phyloP scores from a whole-genome alignment of 768 basidiomycete species.

The Lactarius akahatsu region DNA sequence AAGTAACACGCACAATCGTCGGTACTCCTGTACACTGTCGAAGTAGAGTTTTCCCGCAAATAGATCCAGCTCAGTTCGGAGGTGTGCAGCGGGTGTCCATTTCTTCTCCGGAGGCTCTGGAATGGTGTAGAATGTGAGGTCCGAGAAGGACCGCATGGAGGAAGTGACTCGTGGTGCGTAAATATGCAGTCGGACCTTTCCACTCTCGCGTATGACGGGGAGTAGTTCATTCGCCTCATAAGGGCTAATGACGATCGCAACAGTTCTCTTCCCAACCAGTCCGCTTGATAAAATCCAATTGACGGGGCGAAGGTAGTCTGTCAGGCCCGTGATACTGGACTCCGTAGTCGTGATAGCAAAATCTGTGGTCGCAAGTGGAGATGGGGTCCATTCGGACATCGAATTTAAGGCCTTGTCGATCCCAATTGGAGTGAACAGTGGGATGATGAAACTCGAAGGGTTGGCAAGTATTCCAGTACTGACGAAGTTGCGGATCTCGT shows the following conservation, averaged over 20 bases:
- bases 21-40: not conserved
- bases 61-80: conserved; percentile 1
- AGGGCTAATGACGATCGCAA: not conserved
- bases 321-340: not conserved
- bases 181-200: conserved; percentile 17
- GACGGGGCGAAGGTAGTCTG: conserved; percentile 23
- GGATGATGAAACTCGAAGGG: not conserved
- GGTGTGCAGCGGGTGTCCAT: not conserved
- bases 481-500: not conserved
- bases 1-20: not conserved
- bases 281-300: conserved; percentile 11
- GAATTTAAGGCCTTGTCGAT: not conserved
- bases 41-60: not conserved
- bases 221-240: conserved; percentile 20
- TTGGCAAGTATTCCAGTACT: not conserved
- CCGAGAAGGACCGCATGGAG: conserved; percentile 18
- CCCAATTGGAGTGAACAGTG: not conserved
- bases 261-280: not conserved
- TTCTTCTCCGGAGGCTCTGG: not conserved
- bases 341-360: not conserved
- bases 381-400: not conserved
- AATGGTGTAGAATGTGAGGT: conserved; percentile 17
- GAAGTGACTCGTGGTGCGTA: conserved; percentile 16
- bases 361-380: not conserved
- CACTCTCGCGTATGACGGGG: conserved; percentile 15